These are phyloP conservation scores for Peziza echinospora DNA, from an alignment of 495 filamentous ascomycete genomes.

Conservation along the genomic window DNA sequence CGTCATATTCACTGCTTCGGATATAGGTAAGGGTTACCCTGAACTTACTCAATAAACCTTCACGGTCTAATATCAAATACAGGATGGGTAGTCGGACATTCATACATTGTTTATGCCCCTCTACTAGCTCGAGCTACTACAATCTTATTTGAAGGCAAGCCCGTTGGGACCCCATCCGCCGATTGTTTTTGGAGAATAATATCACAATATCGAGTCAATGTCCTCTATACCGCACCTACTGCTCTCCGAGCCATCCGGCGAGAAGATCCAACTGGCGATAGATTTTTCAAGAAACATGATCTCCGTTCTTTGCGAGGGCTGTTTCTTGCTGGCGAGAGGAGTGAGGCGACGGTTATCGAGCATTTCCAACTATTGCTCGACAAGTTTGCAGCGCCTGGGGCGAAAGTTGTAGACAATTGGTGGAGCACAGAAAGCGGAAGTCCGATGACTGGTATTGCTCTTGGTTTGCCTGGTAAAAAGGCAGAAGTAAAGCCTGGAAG, in stretches of 20 bases:
- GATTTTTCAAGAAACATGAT: slow-evolving; percentile 39
- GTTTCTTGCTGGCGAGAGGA: slow-evolving; percentile 76
- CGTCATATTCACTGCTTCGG: slow-evolving; percentile 52
- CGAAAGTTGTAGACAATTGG: slow-evolving; percentile 78
- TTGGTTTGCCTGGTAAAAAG: slow-evolving; percentile 19
- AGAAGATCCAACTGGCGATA: slow-evolving; percentile 54
- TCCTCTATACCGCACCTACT: slow-evolving; percentile 67
- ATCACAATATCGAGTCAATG: slow-evolving; percentile 64
- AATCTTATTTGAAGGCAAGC: slow-evolving; percentile 79
- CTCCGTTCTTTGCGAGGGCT: slow-evolving; percentile 45
- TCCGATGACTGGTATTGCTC: slow-evolving; percentile 63
- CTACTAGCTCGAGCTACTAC: slow-evolving; percentile 69
- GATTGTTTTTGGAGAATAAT: slow-evolving; percentile 73
- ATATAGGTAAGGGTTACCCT: slow-evolving; percentile 1
- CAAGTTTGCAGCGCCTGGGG: slow-evolving; percentile 37
- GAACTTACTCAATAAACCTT: background rate
- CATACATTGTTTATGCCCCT: slow-evolving; percentile 68
- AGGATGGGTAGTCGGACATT: slow-evolving; percentile 71
- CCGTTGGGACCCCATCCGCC: slow-evolving; percentile 70
- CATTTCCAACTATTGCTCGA: slow-evolving; percentile 53
- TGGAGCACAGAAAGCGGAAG: slow-evolving; percentile 87
- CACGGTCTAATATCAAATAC: slow-evolving; percentile 16
- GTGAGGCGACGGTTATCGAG: slow-evolving; percentile 64
- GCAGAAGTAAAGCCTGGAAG: slow-evolving; percentile 51
- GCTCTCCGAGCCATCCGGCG: slow-evolving; percentile 70